These are phyloP conservation scores for Helotiales sp. DNA, from an alignment of 2,329 filamentous ascomycete genomes.

Conservation along the genomic window DNA sequence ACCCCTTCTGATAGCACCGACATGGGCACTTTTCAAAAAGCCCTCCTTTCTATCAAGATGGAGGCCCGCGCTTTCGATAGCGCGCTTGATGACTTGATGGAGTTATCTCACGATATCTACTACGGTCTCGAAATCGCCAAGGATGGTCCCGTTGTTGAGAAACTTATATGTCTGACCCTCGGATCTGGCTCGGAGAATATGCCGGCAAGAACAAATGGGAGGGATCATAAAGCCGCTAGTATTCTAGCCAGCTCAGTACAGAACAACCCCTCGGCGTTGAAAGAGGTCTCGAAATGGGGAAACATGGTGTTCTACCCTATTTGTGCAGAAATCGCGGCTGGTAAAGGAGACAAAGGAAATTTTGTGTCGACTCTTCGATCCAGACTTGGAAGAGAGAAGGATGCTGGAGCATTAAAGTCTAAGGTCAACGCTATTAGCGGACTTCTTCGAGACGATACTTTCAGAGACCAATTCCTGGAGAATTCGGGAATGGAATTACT, in stretches of 20 bases:
- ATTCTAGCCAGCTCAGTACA: constrained; percentile 59
- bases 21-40: constrained; percentile 45
- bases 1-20: constrained; percentile 38
- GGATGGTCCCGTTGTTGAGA: constrained; percentile 51
- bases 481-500: constrained; percentile 54
- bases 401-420: constrained; percentile 33
- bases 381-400: constrained; percentile 25
- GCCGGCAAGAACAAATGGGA: constrained; percentile 20
- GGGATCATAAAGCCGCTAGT: constrained; percentile 49
- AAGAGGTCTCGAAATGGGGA: constrained; percentile 52
- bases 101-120: constrained; percentile 68
- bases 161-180: constrained; percentile 57
- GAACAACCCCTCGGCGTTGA: constrained; percentile 64
- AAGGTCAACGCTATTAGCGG: constrained; percentile 53
- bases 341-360: constrained; percentile 7
- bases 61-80: constrained; percentile 33
- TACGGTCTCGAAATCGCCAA: constrained; percentile 65
- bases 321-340: constrained; percentile 16
- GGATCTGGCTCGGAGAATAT: constrained; percentile 25
- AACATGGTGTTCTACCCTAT: constrained; percentile 29
- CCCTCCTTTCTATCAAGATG: constrained; percentile 51
- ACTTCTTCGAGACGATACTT: constrained; percentile 53
- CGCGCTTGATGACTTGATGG: constrained; percentile 56
- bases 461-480: constrained; percentile 56
- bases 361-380: constrained; percentile 30